phyloP scores from a whole-genome alignment of 768 basidiomycete species.

The Sarcomyxa edulis region DNA sequence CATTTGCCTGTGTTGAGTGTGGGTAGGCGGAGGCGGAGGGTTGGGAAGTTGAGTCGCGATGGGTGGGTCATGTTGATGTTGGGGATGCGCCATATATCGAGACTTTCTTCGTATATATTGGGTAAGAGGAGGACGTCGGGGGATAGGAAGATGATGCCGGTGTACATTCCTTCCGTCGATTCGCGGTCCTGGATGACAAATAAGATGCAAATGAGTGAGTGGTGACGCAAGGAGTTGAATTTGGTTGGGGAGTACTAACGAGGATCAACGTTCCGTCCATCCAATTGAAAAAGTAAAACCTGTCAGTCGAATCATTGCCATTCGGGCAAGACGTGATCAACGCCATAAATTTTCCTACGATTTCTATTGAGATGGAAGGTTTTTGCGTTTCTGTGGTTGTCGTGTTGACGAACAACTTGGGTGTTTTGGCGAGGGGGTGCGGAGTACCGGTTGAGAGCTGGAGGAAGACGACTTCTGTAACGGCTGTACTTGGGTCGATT shows the following conservation, averaged over 20 bases:
- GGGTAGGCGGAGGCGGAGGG: slow-evolving; percentile 8
- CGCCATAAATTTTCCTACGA: slow-evolving; percentile 38
- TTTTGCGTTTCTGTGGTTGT: slow-evolving; percentile 2
- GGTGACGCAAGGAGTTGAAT: not conserved
- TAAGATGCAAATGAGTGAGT: not conserved
- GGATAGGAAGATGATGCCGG: slow-evolving; percentile 27
- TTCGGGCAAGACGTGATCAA: slow-evolving; percentile 26
- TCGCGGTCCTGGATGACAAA: slow-evolving; percentile 11
- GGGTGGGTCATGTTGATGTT: slow-evolving; percentile 10
- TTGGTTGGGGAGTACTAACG: slow-evolving; percentile 22
- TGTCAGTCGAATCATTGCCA: slow-evolving; percentile 13
- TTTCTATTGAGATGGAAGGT: slow-evolving; percentile 36
- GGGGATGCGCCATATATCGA: slow-evolving; percentile 31
- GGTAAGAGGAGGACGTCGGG: slow-evolving; percentile 27
- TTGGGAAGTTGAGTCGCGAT: not conserved
- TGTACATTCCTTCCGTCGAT: slow-evolving; percentile 20
- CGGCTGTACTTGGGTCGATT: slow-evolving; percentile 1
- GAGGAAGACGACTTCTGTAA: slow-evolving; percentile 11
- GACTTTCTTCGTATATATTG: slow-evolving; percentile 19
- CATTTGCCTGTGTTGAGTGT: slow-evolving; percentile 15
- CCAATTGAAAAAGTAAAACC: slow-evolving; percentile 41
- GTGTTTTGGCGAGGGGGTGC: slow-evolving; percentile 10
- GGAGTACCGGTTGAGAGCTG: slow-evolving; percentile 14
- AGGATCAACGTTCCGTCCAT: slow-evolving; percentile 27
- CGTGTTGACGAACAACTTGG: slow-evolving; percentile 4